A percentile compares a stretch with the other conserved stretches of the same genome.
These are phyloP conservation scores for Saposhnikovia divaricata DNA, from an alignment of 129 eudicot genomes.

Conservation along the genomic window DNA sequence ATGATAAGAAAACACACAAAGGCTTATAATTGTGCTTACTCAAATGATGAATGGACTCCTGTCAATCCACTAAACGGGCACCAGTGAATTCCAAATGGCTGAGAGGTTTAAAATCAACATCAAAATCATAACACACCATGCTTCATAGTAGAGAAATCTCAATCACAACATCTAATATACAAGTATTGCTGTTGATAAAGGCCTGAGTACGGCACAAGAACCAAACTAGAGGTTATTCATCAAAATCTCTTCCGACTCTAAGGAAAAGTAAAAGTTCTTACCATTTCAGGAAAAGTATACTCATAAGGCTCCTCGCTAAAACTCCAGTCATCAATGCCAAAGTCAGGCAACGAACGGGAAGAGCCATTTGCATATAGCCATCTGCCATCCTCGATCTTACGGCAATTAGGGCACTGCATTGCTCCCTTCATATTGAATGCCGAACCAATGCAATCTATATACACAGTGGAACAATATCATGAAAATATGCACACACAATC, in stretches of 20 bases:
- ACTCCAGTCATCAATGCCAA: conserved; percentile 30
- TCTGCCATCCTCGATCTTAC: conserved; percentile 62
- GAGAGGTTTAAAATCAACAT: conserved; percentile 20
- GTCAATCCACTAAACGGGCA: conserved; percentile 45
- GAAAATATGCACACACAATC: conserved; percentile 2
- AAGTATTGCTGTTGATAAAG: background rate
- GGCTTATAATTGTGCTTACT: conserved; percentile 32
- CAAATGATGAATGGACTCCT: conserved; percentile 37
- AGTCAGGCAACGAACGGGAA: conserved; percentile 35
- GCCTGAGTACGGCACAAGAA: background rate
- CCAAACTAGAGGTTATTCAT: background rate
- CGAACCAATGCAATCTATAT: conserved; percentile 78
- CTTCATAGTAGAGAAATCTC: background rate
- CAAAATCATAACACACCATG: conserved; percentile 5
- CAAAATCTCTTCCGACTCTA: no score
- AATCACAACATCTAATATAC: background rate
- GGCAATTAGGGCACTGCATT: conserved; percentile 89
- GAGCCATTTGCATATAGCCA: conserved; percentile 74
- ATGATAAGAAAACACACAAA: background rate
- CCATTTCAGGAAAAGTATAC: conserved; percentile 36
- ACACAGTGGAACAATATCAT: conserved; percentile 8
- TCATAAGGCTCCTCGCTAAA: conserved; percentile 29
- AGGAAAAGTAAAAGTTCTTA: conserved; percentile 14
- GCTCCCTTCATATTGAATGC: conserved; percentile 69
- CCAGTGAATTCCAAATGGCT: conserved; percentile 53